Percentiles rank a stretch among this genome's conserved stretches.
Conservation (phyloP, 306 rosid species). For the Quercus variabilis region DNA sequence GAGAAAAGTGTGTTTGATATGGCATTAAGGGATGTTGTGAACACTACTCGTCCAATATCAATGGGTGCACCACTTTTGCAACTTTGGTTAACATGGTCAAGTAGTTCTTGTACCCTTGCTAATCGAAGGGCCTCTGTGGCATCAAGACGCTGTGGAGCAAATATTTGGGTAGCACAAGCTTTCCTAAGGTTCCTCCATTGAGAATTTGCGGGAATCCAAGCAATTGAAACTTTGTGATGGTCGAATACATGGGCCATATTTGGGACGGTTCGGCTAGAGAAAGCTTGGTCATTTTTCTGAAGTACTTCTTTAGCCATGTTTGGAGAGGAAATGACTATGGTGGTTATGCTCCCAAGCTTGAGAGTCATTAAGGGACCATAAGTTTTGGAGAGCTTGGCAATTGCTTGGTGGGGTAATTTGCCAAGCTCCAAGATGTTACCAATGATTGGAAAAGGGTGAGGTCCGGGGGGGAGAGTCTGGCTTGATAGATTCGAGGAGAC, state of each 20-base stretch:
- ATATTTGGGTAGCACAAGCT: slow-evolving; percentile 16
- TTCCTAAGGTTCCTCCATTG: background rate
- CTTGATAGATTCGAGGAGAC: too few species aligned
- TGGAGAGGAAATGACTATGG: too few species aligned
- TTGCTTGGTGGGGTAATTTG: too few species aligned
- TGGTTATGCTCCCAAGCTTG: too few species aligned
- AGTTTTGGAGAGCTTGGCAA: too few species aligned
- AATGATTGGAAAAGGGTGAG: too few species aligned
- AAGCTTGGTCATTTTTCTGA: slow-evolving; percentile 21
- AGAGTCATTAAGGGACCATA: too few species aligned
- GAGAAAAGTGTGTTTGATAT: slow-evolving; percentile 43
- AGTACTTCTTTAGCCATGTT: background rate
- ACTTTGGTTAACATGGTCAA: background rate
- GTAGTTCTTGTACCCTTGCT: slow-evolving; percentile 16
- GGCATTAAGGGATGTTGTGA: slow-evolving; percentile 26
- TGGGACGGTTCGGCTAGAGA: slow-evolving; percentile 30
- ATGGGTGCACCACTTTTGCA: slow-evolving; percentile 22
- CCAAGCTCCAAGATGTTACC: too few species aligned
- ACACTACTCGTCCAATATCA: background rate
- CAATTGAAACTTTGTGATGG: slow-evolving; percentile 12
- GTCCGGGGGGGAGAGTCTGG: too few species aligned
- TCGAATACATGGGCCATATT: background rate
- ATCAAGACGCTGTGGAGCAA: slow-evolving; percentile 24
- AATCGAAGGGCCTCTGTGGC: slow-evolving; percentile 26
- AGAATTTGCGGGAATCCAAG: slow-evolving; percentile 26